Evolutionary conservation across 768 basidiomycete species (phyloP).

Genomic region (Gyrodon lividus): DNA sequence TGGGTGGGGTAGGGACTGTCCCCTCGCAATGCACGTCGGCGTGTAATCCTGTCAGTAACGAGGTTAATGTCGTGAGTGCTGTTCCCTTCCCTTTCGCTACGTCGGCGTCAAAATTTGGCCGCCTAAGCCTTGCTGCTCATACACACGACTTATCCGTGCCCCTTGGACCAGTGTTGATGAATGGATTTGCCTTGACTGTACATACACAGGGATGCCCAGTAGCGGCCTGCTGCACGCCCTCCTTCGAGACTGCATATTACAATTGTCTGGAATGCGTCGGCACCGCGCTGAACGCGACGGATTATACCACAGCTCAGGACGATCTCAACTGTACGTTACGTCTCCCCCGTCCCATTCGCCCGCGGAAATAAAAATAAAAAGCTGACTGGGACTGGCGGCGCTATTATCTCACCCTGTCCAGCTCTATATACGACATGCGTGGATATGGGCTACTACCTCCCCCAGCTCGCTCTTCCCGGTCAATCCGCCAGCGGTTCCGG

Average conservation of each 20-base stretch:
- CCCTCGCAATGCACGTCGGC: conserved; percentile 25
- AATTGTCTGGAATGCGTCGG: conserved; percentile 44
- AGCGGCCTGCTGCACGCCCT: conserved; percentile 38
- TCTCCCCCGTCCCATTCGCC: not conserved
- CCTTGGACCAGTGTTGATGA: not conserved
- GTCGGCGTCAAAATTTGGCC: conserved; percentile 6
- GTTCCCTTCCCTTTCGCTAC: not conserved
- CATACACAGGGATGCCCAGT: conserved; percentile 27
- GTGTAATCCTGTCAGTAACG: conserved; percentile 24
- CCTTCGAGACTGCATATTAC: conserved; percentile 40
- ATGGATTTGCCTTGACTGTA: too few species aligned
- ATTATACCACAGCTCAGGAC: conserved; percentile 31
- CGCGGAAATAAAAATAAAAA: not conserved
- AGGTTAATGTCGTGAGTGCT: conserved; percentile 22
- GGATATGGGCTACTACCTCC: conserved; percentile 24
- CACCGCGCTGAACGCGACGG: conserved; percentile 18
- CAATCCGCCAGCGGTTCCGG: conserved; percentile 18
- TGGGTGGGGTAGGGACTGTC: conserved; percentile 2
- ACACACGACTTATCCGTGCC: not conserved
- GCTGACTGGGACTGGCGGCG: too few species aligned
- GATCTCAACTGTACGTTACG: conserved; percentile 36
- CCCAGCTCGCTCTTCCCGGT: conserved; percentile 25
- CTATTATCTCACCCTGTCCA: not conserved
- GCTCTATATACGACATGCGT: conserved; percentile 27
- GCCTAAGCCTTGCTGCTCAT: not conserved